Base-by-base conservation (phyloP, 371 early-diverging fungal species). In the Mortierella sp. region DNA sequence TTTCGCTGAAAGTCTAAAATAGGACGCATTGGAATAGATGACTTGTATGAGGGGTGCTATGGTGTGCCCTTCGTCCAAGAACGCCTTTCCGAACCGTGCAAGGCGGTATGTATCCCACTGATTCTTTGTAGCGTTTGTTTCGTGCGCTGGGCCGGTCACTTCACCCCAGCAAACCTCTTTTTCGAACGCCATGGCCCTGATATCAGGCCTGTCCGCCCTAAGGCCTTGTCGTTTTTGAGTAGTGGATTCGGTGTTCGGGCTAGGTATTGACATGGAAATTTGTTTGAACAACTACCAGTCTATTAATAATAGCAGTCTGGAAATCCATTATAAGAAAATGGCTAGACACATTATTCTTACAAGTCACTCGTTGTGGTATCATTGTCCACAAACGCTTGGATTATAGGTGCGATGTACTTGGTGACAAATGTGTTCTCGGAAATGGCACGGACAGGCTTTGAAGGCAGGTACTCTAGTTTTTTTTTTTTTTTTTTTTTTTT, bases 331-430 rank as follows among this genome's bases (percentile, higher is more conserved):
- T 9, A 23, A 15, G n/a, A n/a, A 44, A 43, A 21, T 23, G 6
- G 4, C 37, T 7, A 59, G 45, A 45, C n/a, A 44, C 23, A 47
- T 1, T n/a, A 6, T 37, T 25, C 60, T 47, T 46, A 60, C 60
- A 60, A 60, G 25, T 60, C 48, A 45, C 66, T 66, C 37, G 16
- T 50, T 25, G n/a, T n/a, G 21, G 21, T 25, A 23, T 58, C 59
- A n/a, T 37, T 21, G 30, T 66, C 66, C 19, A 66, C 51, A 19
- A 48, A 58, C 19, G 59, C 66, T 66, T 66, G 66, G 30, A 66
- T 58, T 12, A 66, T 66, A 58, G 59, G 66, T 7, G 66, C 59
- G 12, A 66, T 29, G 43, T 58, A 58, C 58, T 66, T 66, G n/a
- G 59, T 29, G 16, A 66, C 66, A 19, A 66, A 66, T 1, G 66